Evolutionary conservation across 768 basidiomycete species (phyloP).

Genomic region (Xerocomellus chrysenteron): DNA sequence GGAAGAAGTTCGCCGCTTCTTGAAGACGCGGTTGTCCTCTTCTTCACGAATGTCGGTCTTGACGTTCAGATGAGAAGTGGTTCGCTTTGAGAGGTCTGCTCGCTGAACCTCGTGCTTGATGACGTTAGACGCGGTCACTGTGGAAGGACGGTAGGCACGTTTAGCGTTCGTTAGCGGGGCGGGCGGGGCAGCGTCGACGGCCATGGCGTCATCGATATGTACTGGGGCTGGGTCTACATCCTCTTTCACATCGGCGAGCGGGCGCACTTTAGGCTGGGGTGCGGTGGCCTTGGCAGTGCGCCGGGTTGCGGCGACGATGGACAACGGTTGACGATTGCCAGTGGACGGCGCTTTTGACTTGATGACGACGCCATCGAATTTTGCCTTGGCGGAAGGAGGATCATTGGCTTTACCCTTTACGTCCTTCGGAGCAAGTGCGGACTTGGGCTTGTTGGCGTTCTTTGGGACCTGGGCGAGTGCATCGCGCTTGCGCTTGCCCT

Average conservation of each 20-base stretch:
- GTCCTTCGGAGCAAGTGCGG: slow-evolving; percentile 32
- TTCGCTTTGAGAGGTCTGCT: slow-evolving; percentile 27
- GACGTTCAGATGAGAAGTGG: slow-evolving; percentile 33
- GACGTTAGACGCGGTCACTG: slow-evolving; percentile 10
- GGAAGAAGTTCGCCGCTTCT: slow-evolving; percentile 77
- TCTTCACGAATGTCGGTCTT: slow-evolving; percentile 45
- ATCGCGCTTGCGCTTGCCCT: slow-evolving; percentile 73
- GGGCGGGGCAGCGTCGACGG: slow-evolving; percentile 43
- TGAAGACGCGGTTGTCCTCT: slow-evolving; percentile 59
- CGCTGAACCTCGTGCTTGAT: slow-evolving; percentile 32
- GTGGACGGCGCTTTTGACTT: slow-evolving; percentile 43
- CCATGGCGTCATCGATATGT: slow-evolving; percentile 52
- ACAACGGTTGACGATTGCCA: slow-evolving; percentile 51
- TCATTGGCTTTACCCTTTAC: slow-evolving; percentile 58
- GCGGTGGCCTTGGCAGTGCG: slow-evolving; percentile 34
- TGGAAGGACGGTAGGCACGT: slow-evolving; percentile 33
- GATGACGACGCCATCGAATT: slow-evolving; percentile 63
- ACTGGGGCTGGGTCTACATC: slow-evolving; percentile 16
- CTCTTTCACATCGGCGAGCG: slow-evolving; percentile 32
- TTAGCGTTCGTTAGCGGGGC: slow-evolving; percentile 2
- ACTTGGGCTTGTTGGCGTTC: slow-evolving; percentile 43
- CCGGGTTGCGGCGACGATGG: slow-evolving; percentile 49
- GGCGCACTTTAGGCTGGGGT: slow-evolving; percentile 19
- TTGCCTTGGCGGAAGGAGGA: slow-evolving; percentile 42
- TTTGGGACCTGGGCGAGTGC: slow-evolving; percentile 71